Evolutionary conservation across 2,329 filamentous ascomycete genomes (phyloP), one percentile per base, ranked within the genome.

Genomic region (Claviceps monticola): DNA sequence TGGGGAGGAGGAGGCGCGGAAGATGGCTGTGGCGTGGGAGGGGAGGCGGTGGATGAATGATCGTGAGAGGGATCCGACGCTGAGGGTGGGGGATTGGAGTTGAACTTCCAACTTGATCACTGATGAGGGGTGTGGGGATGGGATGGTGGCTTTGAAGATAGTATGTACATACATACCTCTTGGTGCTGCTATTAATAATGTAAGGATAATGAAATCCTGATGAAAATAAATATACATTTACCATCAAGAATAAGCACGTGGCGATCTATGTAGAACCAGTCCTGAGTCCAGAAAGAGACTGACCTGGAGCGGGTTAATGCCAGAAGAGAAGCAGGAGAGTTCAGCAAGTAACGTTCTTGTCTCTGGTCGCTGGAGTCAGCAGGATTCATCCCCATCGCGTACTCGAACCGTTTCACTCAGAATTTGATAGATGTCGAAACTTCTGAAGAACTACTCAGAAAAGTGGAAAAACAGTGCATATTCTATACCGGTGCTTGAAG

Each of bases 321-420:
- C 78, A 44, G 81, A 94, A 67, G 88, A 95, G 68, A 84, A 91
- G 63, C 86, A 93, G 62, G 86, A 93, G 66, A 4, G 78, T 94
- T 54, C 85, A 90, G 62, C 87, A 87, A 64, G 86, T 87, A 6
- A 89, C 80, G 1, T 87, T 91, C 69, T 69, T 88, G 70, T 6
- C 68, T 95, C 64, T 79, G 86, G 59, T 66, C 94, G 58, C 71
- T 91, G 55, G 88, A 83, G 70, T 65, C 94, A 61, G 89, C 74
- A 72, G 55, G 13, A 26, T 29, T 26, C 13, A n/a, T 16, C 6
- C 6, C 11, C 3, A 50, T 17, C 39, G 48, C 38, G n/a, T 34
- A 13, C 5, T 37, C n/a, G 8, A 34, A 34, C 26, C 1, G 37
- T 9, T 34, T 7, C 21, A 34, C 13, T 41, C 8, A 42, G 5